Conservation (phyloP, 2,329 filamentous ascomycete genomes). For the Talaromyces sp. region DNA sequence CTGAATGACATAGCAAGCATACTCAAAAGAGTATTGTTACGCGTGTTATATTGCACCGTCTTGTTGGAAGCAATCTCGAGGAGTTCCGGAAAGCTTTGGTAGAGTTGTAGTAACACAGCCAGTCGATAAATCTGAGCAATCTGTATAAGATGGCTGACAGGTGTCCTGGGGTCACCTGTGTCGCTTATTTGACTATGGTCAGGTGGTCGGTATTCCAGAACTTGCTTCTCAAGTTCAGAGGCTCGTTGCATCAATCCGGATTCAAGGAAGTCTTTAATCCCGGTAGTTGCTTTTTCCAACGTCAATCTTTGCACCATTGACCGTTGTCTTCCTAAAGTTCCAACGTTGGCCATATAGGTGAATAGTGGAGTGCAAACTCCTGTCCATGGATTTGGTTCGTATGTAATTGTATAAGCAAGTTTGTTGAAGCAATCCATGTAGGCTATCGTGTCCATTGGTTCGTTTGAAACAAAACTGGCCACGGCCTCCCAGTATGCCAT, state of each 20-base stretch:
- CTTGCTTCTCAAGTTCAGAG: neutral
- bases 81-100: neutral
- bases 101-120: neutral
- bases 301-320: neutral
- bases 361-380: neutral
- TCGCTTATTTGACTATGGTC: neutral
- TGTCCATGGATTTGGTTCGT: neutral
- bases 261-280: neutral
- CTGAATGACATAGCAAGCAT: neutral
- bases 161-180: neutral
- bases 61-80: neutral
- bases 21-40: neutral
- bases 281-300: neutral
- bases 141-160: neutral
- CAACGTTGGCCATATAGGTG: neutral
- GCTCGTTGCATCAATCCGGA: neutral
- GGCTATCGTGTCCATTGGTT: neutral
- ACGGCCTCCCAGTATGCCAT: neutral
- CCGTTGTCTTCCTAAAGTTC: neutral
- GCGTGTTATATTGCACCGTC: neutral
- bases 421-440: neutral
- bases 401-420: neutral
- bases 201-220: neutral
- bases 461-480: neutral
- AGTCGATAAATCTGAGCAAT: slow-evolving; percentile 1